Evolutionary conservation across 1,284 basidiomycete genomes (phyloP).

Genomic region (Anthracocystis setariae): DNA sequence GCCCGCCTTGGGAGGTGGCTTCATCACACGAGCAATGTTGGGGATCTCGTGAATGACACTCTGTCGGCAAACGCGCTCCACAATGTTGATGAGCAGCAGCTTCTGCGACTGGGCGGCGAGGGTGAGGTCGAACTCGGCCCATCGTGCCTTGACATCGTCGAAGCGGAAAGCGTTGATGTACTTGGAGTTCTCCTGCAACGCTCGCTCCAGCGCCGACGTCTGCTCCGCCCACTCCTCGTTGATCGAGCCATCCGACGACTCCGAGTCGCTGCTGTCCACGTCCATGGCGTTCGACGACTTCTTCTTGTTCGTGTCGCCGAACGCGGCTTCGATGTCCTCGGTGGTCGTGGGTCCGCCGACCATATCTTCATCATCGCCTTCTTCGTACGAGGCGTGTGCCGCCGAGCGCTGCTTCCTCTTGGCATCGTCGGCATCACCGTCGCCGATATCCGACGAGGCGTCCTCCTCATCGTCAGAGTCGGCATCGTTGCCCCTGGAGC

Average conservation of each 20-base stretch:
- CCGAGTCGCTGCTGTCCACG: conserved; percentile 61
- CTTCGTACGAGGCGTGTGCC: conserved; percentile 78
- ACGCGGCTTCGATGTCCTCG: conserved; percentile 77
- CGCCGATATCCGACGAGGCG: conserved; percentile 69
- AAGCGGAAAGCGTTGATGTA: conserved; percentile 78
- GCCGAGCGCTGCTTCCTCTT: conserved; percentile 75
- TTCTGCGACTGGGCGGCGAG: conserved; percentile 60
- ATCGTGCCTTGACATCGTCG: conserved; percentile 72
- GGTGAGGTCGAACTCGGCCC: conserved; percentile 65
- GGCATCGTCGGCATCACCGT: conserved; percentile 79
- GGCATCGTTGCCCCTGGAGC: conserved; percentile 35
- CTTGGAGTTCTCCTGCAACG: conserved; percentile 71
- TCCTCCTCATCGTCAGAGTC: conserved; percentile 58
- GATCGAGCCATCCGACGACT: conserved; percentile 50
- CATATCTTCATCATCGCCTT: conserved; percentile 67
- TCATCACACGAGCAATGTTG: conserved; percentile 59
- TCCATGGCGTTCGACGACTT: conserved; percentile 31
- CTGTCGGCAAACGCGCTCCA: conserved; percentile 63
- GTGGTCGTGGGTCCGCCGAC: conserved; percentile 68
- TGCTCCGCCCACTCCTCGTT: conserved; percentile 65
- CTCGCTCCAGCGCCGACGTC: conserved; percentile 69
- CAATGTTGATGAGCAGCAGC: conserved; percentile 66
- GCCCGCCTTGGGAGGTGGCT: conserved; percentile 58
- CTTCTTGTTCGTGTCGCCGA: conserved; percentile 64
- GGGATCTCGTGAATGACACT: conserved; percentile 66